Evolutionary conservation across 2,329 filamentous ascomycete genomes (phyloP).

Genomic region (Periconia sp.): DNA sequence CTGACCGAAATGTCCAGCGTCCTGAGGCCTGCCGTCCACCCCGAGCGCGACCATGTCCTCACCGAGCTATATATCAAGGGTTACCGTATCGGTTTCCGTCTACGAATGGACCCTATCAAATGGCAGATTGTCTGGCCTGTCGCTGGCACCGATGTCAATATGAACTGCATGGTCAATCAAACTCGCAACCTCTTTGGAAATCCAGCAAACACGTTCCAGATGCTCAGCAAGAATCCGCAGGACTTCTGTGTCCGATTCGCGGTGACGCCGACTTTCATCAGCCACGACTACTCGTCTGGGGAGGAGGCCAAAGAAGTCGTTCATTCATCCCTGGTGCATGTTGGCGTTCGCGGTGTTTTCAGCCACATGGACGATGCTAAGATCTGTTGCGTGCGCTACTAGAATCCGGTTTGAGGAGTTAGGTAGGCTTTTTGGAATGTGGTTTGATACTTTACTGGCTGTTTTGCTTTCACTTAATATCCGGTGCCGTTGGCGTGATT

Average conservation of each 20-base stretch:
- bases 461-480: neutral
- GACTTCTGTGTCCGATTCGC: constrained; percentile 18
- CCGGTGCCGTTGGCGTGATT: too few species aligned
- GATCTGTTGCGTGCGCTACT: neutral
- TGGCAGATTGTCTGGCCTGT: constrained; percentile 19
- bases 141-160: constrained; percentile 10
- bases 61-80: constrained; percentile 22
- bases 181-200: constrained; percentile 17
- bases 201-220: constrained; percentile 10
- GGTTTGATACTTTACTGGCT: neutral
- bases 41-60: constrained; percentile 11
- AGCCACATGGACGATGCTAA: neutral
- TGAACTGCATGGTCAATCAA: constrained; percentile 18
- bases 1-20: constrained; percentile 4
- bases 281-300: constrained; percentile 10
- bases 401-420: neutral
- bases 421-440: neutral
- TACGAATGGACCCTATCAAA: constrained; percentile 18
- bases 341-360: constrained; percentile 1
- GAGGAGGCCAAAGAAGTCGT: constrained; percentile 14
- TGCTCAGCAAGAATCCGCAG: constrained; percentile 7
- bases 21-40: constrained; percentile 1
- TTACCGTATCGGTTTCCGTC: constrained; percentile 22
- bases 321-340: constrained; percentile 17
- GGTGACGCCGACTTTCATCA: constrained; percentile 16